Base-by-base conservation (phyloP, 306 rosid species). In the Neltuma alba region DNA sequence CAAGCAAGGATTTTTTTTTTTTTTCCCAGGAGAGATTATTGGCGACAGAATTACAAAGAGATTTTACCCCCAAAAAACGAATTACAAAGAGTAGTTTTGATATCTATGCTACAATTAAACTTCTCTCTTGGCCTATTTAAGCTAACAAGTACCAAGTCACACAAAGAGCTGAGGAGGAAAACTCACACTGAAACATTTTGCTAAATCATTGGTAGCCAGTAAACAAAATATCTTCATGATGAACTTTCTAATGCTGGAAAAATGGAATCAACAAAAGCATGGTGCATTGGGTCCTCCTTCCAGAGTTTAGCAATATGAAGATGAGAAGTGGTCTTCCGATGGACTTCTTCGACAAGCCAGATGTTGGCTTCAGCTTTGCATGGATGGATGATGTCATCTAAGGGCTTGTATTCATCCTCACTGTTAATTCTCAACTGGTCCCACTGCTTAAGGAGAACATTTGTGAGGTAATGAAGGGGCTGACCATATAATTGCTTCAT, bases 381-480 rank as follows among this genome's bases (percentile, higher is more conserved):
- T 0, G 99, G 99, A 83, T 95, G 98, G 63, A 95, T 77, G 18
- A 93, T 80, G 71, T 85, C 50, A 77, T 93, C 99, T 75, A 91
- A 77, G 57, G 93, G 94, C 84, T 42, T 88, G 42, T 79, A 69
- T 76, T 95, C 96, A 42, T 89, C 89, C 67, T 70, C 83, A 21
- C 88, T 85, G 80, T 86, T 92, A 1, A 95, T 83, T 84, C 99
- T 91, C 86, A 84, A 30, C 55, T 88, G 91, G 76, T 95, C 99
- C 99, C 99, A 95, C 77, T 90, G 91, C 87, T 81, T 92, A 45
- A 95, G 92, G 82, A 79, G 92, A 82, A 80, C 63, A 81, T 95
- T 95, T 76, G 99, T 95, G 74, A 90, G 95, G 91, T 91, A 95
- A 86, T 95, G 99, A 79, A 92, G 86, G 72, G 97, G 99, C 78